A percentile compares a stretch with the other conserved stretches of the same genome.
phyloP scores from a whole-genome alignment of 352 stramenopile genomes.

The Pythium pectinolyticum region DNA sequence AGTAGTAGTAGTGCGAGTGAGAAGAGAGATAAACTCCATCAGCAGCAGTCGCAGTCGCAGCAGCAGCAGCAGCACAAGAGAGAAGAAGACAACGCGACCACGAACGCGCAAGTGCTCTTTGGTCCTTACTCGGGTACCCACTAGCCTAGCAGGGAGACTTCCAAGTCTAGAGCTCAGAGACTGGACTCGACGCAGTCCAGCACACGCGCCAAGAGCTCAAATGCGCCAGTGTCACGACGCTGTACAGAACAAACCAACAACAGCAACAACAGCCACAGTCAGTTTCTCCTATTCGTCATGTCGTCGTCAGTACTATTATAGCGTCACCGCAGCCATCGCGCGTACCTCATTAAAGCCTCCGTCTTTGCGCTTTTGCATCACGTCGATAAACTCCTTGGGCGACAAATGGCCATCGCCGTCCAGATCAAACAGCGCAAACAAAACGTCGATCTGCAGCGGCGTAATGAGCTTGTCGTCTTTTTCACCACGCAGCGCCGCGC shows the following conservation, averaged over 20 bases:
- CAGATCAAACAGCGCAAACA: conserved; percentile 82
- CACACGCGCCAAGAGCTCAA: conserved; percentile 65
- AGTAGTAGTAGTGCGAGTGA: no score
- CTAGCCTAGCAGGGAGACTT: neutral
- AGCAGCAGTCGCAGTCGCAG: no score
- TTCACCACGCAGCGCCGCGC: conserved; percentile 56
- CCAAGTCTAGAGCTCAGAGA: conserved; percentile 25
- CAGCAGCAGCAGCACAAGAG: no score
- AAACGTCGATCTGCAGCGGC: conserved; percentile 80
- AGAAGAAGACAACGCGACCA: conserved; percentile 50
- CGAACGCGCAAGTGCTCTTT: conserved; percentile 76
- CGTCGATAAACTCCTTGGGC: conserved; percentile 80
- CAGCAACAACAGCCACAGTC: no score
- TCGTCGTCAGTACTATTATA: no score
- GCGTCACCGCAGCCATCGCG: no score
- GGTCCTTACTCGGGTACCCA: conserved; percentile 62
- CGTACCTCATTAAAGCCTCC: conserved; percentile 78
- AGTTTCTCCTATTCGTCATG: no score
- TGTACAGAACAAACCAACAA: conserved; percentile 18
- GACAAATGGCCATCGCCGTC: conserved; percentile 79
- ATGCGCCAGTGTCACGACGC: conserved; percentile 73
- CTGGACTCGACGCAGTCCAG: conserved; percentile 64
- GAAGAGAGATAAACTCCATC: conserved; percentile 76
- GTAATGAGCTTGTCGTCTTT: conserved; percentile 68
- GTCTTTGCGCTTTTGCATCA: conserved; percentile 87